These are phyloP conservation scores for Papiliotrema flavescens DNA, from an alignment of 1,284 basidiomycete species.

Conservation along the genomic window DNA sequence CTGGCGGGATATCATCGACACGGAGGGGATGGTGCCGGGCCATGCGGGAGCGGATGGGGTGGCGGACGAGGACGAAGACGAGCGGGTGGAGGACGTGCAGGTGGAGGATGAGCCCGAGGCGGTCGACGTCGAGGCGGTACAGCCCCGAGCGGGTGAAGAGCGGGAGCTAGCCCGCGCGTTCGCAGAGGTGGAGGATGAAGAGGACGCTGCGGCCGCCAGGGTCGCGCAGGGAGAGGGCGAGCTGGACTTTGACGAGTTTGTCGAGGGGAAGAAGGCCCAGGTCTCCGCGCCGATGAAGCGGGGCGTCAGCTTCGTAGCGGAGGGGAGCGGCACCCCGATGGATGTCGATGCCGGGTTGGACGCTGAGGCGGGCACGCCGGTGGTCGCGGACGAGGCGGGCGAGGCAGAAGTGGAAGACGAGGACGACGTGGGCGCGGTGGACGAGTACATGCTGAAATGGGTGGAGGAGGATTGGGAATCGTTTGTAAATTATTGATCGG, in stretches of 20 bases:
- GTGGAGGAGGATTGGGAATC: slow-evolving; percentile 71
- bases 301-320: slow-evolving; percentile 10
- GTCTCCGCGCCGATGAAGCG: not conserved
- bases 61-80: slow-evolving; percentile 13
- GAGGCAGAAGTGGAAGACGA: slow-evolving; percentile 51
- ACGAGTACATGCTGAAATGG: slow-evolving; percentile 82
- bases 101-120: slow-evolving; percentile 28
- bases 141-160: slow-evolving; percentile 37
- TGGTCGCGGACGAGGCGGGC: slow-evolving; percentile 34
- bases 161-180: slow-evolving; percentile 61
- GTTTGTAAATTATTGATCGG: slow-evolving; percentile 50
- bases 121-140: slow-evolving; percentile 26
- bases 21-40: slow-evolving; percentile 14
- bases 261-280: slow-evolving; percentile 47
- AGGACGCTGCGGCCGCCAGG: slow-evolving; percentile 75
- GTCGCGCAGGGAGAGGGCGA: slow-evolving; percentile 78
- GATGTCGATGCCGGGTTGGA: slow-evolving; percentile 9
- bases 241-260: slow-evolving; percentile 73
- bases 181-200: slow-evolving; percentile 83
- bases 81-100: slow-evolving; percentile 30
- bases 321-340: slow-evolving; percentile 2
- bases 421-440: slow-evolving; percentile 54
- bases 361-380: slow-evolving; percentile 18
- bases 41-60: slow-evolving; percentile 11
- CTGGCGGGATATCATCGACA: slow-evolving; percentile 78